Evolutionary conservation across 257 asterid genomes (phyloP).

Genomic region (Petrea volubilis): DNA sequence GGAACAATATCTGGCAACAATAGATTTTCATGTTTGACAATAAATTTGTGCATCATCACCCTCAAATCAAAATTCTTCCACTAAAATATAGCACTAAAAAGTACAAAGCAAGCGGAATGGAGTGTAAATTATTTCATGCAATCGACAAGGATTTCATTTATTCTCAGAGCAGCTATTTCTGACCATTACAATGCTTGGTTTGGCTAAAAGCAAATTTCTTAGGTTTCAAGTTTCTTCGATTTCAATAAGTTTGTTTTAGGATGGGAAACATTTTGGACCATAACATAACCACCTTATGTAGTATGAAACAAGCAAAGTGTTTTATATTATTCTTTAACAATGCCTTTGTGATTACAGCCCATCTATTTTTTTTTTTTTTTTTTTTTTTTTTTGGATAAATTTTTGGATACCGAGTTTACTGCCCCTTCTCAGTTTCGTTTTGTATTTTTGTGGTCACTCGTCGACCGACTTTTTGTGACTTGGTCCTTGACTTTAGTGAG

Average conservation of each 20-base stretch:
- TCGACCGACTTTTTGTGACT: no score
- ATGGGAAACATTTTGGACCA: not conserved
- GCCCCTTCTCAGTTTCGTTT: no score
- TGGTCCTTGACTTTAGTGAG: no score
- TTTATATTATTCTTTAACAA: not conserved
- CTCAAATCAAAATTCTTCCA: no score
- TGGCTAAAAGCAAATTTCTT: not conserved
- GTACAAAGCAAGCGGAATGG: not conserved
- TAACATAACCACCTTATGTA: not conserved
- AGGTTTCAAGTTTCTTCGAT: not conserved
- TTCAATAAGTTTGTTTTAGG: not conserved
- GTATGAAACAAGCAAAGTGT: not conserved
- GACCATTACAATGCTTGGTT: not conserved
- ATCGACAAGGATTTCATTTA: not conserved
- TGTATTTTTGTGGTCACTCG: no score
- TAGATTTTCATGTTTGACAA: no score
- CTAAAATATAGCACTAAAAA: no score
- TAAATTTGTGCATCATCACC: no score
- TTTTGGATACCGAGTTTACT: no score
- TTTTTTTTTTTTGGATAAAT: no score
- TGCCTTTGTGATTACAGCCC: not conserved
- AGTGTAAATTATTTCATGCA: not conserved
- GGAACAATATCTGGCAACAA: no score
- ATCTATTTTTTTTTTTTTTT: no score
- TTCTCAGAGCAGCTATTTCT: not conserved